Evolutionary conservation across 2,329 filamentous ascomycete genomes (phyloP), one percentile per base, ranked within the genome.

Genomic region (Aspergillus ochraceus): DNA sequence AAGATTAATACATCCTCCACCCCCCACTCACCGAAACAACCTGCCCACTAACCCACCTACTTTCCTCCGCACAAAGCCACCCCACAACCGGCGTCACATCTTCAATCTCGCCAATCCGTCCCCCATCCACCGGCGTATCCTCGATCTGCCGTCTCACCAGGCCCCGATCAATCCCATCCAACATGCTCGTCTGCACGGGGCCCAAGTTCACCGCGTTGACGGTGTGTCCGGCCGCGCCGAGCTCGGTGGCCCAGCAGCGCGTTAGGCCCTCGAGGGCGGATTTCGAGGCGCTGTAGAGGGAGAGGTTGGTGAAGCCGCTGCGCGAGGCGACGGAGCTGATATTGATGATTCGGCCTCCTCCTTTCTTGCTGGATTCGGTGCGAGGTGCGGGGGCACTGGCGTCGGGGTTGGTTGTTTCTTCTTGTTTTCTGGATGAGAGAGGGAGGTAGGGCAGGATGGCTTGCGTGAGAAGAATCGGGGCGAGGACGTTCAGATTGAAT

Each of bases 161-260:
- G 0, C 52, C 36, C 47, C 19, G 24, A 4, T 55, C 80, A 12
- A 86, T 81, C 17, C 81, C 77, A 17, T 81, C 80, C 24, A 87
- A 68, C 80, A 89, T 81, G 8, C 86, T 84, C 30, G 79, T 86
- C 71, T 82, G 73, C 6, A 86, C 82, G 0, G 86, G 85, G 0
- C 86, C 86, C 0, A 86, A 85, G 20, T 81, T 82, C 2, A 89
- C 81, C 0, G 80, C 78, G 64, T 89, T 89, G 26, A 87, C 86
- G 0, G 86, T 88, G 59, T 84, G 84, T 0, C 86, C 72, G 3
- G 61, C 72, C 3, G 61, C 68, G 0, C 86, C 86, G 9, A 88
- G 73, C 71, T 89, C 86, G 0, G 78, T 77, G 0, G 87, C 86
- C 80, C 84, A 84, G 49, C 77, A 81, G 6, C 85, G 76, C 10